Evolutionary conservation across 768 basidiomycete species (phyloP).

Genomic region (Brasilioporus rufonigricans): DNA sequence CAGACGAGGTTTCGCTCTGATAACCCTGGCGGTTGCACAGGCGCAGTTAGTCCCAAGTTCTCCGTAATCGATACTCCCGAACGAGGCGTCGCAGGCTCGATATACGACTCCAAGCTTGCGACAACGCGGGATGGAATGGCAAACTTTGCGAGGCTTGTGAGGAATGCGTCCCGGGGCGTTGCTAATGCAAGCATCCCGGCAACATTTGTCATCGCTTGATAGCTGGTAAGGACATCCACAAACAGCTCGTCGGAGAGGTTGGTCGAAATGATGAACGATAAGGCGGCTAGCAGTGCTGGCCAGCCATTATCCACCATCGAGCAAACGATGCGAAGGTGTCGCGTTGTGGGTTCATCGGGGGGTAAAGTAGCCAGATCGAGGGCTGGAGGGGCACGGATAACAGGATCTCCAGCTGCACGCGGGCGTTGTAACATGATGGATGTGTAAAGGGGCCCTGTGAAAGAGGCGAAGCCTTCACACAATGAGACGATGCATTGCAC

Average conservation of each 20-base stretch:
- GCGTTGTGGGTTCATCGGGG: constrained; percentile 49
- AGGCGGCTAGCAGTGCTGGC: constrained; percentile 88
- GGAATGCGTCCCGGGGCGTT: constrained; percentile 92
- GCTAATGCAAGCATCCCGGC: constrained; percentile 84
- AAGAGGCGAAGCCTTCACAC: constrained; percentile 80
- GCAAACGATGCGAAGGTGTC: constrained; percentile 61
- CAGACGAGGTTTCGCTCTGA: constrained; percentile 92
- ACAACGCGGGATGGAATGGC: constrained; percentile 91
- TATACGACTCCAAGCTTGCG: constrained; percentile 67
- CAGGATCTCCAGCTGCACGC: constrained; percentile 57
- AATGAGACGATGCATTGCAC: constrained; percentile 85
- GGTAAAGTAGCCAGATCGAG: constrained; percentile 61
- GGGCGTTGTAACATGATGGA: constrained; percentile 65
- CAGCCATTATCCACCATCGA: constrained; percentile 86
- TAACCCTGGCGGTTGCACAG: constrained; percentile 64
- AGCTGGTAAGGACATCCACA: constrained; percentile 76
- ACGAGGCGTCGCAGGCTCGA: constrained; percentile 57
- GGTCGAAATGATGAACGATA: constrained; percentile 87
- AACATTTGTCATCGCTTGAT: constrained; percentile 83
- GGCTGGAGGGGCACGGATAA: constrained; percentile 69
- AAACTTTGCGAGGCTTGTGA: constrained; percentile 85
- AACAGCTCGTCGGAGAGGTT: constrained; percentile 93
- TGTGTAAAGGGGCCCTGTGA: constrained; percentile 73
- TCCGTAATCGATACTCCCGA: constrained; percentile 60
- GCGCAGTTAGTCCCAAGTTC: constrained; percentile 57